A percentile compares a stretch with the other conserved stretches of the same genome.
Conservation (phyloP, 164 flowering plant genomes). For the Vitis labrusca region DNA sequence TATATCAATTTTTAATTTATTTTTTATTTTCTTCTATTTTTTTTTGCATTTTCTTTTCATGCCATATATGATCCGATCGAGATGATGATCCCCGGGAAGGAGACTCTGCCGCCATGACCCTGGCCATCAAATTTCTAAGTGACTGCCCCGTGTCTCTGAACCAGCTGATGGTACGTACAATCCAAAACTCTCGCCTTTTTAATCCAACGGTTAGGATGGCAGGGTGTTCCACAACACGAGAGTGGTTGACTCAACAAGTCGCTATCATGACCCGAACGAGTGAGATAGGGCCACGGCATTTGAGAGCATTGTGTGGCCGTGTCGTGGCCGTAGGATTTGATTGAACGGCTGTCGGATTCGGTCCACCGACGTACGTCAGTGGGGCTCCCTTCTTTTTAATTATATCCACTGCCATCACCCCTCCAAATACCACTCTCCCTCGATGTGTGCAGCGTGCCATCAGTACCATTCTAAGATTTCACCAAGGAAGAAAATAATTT, state of each 20-base stretch:
- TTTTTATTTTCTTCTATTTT: too few species aligned
- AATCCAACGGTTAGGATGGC: too few species aligned
- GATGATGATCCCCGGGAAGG: constrained; percentile 99
- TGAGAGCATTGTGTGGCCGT: not conserved
- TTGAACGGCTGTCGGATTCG: constrained; percentile 13
- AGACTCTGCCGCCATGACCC: constrained; percentile 80
- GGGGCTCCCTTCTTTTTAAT: not conserved
- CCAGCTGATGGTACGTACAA: constrained; percentile 48
- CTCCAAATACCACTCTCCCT: too few species aligned
- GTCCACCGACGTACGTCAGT: constrained; percentile 13
- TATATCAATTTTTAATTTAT: too few species aligned
- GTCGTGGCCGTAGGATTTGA: constrained; percentile 18
- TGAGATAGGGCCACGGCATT: not conserved
- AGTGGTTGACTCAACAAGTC: too few species aligned
- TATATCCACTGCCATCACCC: too few species aligned
- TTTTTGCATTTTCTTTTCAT: too few species aligned
- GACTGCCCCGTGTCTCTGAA: constrained; percentile 67
- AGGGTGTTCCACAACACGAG: too few species aligned
- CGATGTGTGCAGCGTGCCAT: too few species aligned
- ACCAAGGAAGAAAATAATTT: too few species aligned
- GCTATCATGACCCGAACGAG: not conserved
- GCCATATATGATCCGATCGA: constrained; percentile 38
- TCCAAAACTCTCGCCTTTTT: not conserved
- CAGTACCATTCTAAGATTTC: too few species aligned
- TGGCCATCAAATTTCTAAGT: constrained; percentile 82